A percentile compares a stretch with the other conserved stretches of the same genome.
These are phyloP conservation scores for Halophytophthora batemanensis DNA, from an alignment of 352 stramenopile species.

Conservation along the genomic window DNA sequence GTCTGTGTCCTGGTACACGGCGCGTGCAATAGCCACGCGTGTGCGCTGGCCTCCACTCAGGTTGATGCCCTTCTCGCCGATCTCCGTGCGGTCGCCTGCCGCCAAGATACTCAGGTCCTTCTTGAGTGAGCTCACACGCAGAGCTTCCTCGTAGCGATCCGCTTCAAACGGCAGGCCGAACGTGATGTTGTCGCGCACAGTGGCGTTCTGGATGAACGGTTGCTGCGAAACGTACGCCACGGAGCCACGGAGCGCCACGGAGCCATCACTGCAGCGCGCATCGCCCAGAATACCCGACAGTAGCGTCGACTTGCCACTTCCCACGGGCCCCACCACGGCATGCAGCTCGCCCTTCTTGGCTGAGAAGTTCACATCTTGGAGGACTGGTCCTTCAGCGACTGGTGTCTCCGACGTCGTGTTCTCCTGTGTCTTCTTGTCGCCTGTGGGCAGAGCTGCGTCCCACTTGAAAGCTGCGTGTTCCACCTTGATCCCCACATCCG, in stretches of 20 bases:
- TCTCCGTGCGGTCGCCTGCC: constrained; percentile 36
- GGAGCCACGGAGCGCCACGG: constrained; percentile 12
- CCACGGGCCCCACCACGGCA: constrained; percentile 46
- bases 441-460: constrained; percentile 41
- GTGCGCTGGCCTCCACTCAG: constrained; percentile 49
- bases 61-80: constrained; percentile 47
- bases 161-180: constrained; percentile 41
- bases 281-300: constrained; percentile 47
- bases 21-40: constrained; percentile 81
- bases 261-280: constrained; percentile 33
- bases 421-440: constrained; percentile 24
- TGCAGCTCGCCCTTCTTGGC: constrained; percentile 61
- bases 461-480: constrained; percentile 66
- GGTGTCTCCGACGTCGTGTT: constrained; percentile 35
- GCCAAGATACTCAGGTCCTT: constrained; percentile 35
- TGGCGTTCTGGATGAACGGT: constrained; percentile 89
- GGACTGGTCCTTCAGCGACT: constrained; percentile 25
- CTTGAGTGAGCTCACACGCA: constrained; percentile 22
- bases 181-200: constrained; percentile 88
- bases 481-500: constrained; percentile 50
- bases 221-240: constrained; percentile 82
- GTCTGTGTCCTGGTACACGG: constrained; percentile 85
- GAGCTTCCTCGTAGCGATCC: constrained; percentile 21
- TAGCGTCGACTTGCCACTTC: constrained; percentile 61
- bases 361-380: constrained; percentile 67